Percentiles rank a stretch among this genome's conserved stretches.
These are phyloP conservation scores for Ilyonectria mors-panacis DNA, from an alignment of 2,329 filamentous ascomycete species.

Conservation along the genomic window DNA sequence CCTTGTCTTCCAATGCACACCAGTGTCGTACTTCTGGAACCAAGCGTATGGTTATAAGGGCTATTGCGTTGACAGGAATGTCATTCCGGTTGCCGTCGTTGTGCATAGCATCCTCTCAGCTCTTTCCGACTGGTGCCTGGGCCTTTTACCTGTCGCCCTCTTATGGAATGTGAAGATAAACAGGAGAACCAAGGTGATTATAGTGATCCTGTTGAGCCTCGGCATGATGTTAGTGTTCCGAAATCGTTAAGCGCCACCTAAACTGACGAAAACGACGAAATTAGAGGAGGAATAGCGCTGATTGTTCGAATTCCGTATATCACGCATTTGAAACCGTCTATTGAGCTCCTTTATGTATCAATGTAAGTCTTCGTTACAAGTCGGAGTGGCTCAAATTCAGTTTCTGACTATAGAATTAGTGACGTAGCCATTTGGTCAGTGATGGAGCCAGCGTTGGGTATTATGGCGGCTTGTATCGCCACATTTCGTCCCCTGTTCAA, in stretches of 20 bases:
- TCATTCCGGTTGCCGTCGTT: constrained; percentile 57
- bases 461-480: constrained; percentile 52
- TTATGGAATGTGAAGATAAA: constrained; percentile 67
- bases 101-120: constrained; percentile 63
- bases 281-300: neutral
- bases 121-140: constrained; percentile 64
- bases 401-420: constrained; percentile 34
- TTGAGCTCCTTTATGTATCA: neutral
- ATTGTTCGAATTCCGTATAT: neutral
- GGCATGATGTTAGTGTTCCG: constrained; percentile 61
- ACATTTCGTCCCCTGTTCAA: constrained; percentile 52
- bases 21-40: neutral
- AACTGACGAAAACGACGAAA: constrained; percentile 43
- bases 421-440: constrained; percentile 52
- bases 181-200: constrained; percentile 59
- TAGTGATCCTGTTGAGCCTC: constrained; percentile 64
- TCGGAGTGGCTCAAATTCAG: neutral
- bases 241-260: neutral
- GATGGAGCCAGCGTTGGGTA: constrained; percentile 53
- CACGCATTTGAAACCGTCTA: neutral
- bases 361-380: neutral
- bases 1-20: neutral
- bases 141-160: constrained; percentile 64
- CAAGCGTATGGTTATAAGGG: neutral
- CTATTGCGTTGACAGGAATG: neutral